Conservation (phyloP, 2,329 filamentous ascomycete species). For the Ophiostoma pallidulum region DNA sequence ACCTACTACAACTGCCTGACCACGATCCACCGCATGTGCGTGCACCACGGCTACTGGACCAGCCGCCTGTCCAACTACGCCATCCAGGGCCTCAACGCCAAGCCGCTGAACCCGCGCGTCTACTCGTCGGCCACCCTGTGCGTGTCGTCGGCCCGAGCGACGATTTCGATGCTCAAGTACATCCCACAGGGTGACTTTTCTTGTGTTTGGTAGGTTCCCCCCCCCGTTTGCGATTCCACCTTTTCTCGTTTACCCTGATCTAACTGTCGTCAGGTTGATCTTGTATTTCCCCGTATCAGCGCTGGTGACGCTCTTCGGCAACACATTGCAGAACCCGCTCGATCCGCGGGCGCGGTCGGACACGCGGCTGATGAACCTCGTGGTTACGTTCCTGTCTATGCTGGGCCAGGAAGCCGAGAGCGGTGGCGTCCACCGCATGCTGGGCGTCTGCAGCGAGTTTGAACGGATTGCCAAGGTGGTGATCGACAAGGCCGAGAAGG, state of each 20-base stretch:
- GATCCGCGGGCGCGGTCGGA: constrained; percentile 83
- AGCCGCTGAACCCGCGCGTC: constrained; percentile 83
- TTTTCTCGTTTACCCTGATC: neutral
- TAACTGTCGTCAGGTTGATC: constrained; percentile 57
- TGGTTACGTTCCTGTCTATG: constrained; percentile 85
- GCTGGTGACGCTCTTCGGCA: constrained; percentile 88
- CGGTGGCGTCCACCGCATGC: constrained; percentile 85
- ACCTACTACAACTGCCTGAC: constrained; percentile 97
- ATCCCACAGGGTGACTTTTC: constrained; percentile 91
- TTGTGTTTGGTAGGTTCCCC: constrained; percentile 71
- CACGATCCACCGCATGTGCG: constrained; percentile 96
- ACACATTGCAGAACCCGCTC: constrained; percentile 89
- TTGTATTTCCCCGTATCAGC: constrained; percentile 95
- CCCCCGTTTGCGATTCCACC: neutral
- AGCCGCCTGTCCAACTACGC: constrained; percentile 90
- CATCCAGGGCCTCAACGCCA: constrained; percentile 84
- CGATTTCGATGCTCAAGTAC: constrained; percentile 89
- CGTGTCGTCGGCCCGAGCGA: constrained; percentile 83
- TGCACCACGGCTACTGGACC: constrained; percentile 97
- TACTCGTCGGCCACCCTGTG: constrained; percentile 91
- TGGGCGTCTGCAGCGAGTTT: constrained; percentile 90
- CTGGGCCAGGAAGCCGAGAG: constrained; percentile 84
- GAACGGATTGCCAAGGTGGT: constrained; percentile 87
- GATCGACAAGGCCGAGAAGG: constrained; percentile 83
- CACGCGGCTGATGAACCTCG: constrained; percentile 80